Base-by-base conservation (phyloP, 1,284 basidiomycete species). In the Fomitopsis betulina region DNA sequence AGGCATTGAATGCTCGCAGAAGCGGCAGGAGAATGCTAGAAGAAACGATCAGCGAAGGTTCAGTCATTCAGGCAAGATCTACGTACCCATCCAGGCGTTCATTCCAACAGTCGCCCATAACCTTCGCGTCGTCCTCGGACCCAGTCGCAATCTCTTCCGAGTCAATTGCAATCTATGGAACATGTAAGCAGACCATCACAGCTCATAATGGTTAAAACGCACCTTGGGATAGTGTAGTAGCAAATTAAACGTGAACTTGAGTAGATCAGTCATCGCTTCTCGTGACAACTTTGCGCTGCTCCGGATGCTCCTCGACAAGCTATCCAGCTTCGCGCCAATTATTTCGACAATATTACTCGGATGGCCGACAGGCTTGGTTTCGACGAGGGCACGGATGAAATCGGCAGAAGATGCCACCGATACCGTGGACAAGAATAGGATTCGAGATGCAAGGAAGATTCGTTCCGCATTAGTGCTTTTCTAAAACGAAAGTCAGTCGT, bases 181-280 rank as follows among this genome's bases (percentile, higher is more conserved):
- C 2, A 12, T 19, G n/a, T 42, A 19, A 37, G 53, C 35, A 27
- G 35, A 1, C 5, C 13, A 15, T 9, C 3, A 12, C 13, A 37
- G 35, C 35, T 37, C 35, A 37, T 2, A 7, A 10, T 12, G 8
- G 35, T 15, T n/a, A 2, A 12, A 37, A 67, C 72, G 39, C 27
- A 80, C 82, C 72, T 79, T 82, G 0, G 84, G 83, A 67, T 86
- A 93, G 68, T 92, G 87, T 50, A 86, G 71, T 55, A 89, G 77
- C 38, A 93, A 67, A 66, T 93, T 93, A 72, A 91, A 93, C 7
- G 80, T 76, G 54, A 92, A 78, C 67, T 93, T 93, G 58, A 93
- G 79, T 40, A 91, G 68, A 70, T 93, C 91, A 2, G 81, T 81
- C 79, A 86, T 81, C 4, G 89, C 89, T 60, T 93, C 89, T 58